phyloP scores from a whole-genome alignment of 306 rosid genomes.

The Cucurbita ficifolia region DNA sequence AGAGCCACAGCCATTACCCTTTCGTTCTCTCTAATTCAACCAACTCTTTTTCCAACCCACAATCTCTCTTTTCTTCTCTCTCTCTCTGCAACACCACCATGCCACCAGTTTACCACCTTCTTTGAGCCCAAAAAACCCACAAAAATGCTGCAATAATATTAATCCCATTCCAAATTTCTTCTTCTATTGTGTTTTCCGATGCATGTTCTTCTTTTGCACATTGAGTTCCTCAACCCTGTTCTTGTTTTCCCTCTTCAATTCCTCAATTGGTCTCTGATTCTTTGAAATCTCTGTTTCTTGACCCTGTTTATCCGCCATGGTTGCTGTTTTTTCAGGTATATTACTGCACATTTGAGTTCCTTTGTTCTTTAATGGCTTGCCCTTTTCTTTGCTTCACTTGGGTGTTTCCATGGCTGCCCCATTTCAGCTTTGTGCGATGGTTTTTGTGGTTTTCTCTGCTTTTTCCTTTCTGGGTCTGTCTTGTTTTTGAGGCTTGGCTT shows the following conservation, averaged over 20 bases:
- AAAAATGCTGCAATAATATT: neutral
- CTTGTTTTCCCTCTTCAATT: neutral
- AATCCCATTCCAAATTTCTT: neutral
- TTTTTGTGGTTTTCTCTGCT: neutral
- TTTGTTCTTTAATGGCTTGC: neutral
- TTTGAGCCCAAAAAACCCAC: neutral
- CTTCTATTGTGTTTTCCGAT: neutral
- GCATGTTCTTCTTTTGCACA: neutral
- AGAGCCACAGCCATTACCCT: conserved; percentile 4
- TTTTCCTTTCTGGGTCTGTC: neutral
- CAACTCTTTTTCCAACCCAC: neutral
- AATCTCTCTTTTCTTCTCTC: neutral
- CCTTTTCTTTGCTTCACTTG: neutral
- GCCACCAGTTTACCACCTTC: conserved; percentile 6
- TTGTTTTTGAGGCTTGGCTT: neutral
- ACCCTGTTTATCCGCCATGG: neutral
- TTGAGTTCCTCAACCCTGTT: neutral
- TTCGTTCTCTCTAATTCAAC: neutral
- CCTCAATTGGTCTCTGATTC: neutral
- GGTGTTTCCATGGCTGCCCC: neutral
- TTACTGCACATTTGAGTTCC: neutral
- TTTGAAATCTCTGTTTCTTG: neutral
- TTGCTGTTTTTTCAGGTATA: neutral
- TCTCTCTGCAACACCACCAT: neutral
- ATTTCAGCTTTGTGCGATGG: neutral